Conservation (phyloP, 1,284 basidiomycete species). For the Melampsora americana region DNA sequence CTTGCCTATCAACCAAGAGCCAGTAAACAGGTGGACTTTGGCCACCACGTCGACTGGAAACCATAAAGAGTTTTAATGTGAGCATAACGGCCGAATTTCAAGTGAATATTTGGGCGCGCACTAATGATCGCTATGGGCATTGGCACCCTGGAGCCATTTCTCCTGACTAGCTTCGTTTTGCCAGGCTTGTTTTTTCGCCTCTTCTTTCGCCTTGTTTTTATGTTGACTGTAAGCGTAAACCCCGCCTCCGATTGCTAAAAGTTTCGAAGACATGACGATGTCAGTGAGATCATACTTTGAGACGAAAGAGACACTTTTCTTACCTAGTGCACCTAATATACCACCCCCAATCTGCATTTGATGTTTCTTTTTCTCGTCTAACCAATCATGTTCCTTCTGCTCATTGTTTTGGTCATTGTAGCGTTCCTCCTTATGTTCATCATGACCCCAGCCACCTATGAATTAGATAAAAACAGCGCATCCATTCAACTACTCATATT, state of each 20-base stretch:
- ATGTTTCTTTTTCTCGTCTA: slow-evolving; percentile 38
- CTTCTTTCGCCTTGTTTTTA: slow-evolving; percentile 31
- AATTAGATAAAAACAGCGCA: not conserved
- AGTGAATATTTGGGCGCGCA: not conserved
- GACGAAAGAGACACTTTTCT: not conserved
- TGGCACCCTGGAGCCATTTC: slow-evolving; percentile 38
- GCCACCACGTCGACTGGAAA: slow-evolving; percentile 19
- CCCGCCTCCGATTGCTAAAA: slow-evolving; percentile 26
- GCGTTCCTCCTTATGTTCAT: slow-evolving; percentile 16
- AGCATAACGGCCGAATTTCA: not conserved
- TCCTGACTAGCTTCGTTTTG: slow-evolving; percentile 32
- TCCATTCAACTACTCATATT: no score
- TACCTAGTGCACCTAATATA: slow-evolving; percentile 28
- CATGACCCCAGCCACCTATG: slow-evolving; percentile 24
- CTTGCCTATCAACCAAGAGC: slow-evolving; percentile 9
- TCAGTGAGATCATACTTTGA: not conserved
- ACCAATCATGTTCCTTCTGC: slow-evolving; percentile 18
- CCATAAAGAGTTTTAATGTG: not conserved
- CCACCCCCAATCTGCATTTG: slow-evolving; percentile 36
- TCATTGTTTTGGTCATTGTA: slow-evolving; percentile 5
- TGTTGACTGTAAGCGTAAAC: slow-evolving; percentile 39
- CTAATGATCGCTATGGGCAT: slow-evolving; percentile 36
- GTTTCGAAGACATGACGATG: not conserved
- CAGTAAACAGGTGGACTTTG: slow-evolving; percentile 37
- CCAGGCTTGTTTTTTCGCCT: slow-evolving; percentile 38